Base-by-base conservation (phyloP, 306 rosid genomes). In the Canavalia ensiformis region DNA sequence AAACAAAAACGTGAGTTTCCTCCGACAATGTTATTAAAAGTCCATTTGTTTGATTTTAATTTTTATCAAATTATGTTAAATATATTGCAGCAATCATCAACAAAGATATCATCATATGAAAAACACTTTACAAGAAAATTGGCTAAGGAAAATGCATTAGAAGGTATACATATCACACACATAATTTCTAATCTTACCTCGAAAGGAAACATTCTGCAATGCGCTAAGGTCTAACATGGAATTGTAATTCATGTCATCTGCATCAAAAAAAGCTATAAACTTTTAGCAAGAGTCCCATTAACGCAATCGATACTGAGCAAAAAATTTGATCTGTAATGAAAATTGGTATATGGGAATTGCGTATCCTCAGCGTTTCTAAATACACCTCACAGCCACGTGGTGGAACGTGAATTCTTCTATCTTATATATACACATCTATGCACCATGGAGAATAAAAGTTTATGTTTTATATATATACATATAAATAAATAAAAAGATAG, bases 311-410 rank as follows among this genome's bases (percentile, higher is more conserved):
- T 72, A 79, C 46, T 29, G 58, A 57, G 46, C 60, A 75, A 55
- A 7, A 25, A 2, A 28, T n/a, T 31, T 41, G 50, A 34, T 57
- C 3, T 31, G n/a, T 33, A 1, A 18, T 47, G 30, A 47, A 68
- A 51, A 50, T 18, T 69, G 72, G 45, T 54, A 7, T 39, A 42
- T 8, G 55, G 47, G 70, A 66, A 41, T 65, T 63, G 79, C 37
- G 30, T 39, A 28, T 41, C 10, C 11, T 55, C 18, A 10, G 42
- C 71, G n/a, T 57, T 63, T 13, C 39, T 7, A 71, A 18, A 6
- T 77, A 55, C 80, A 86, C 55, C 71, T 86, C 80, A 58, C 11
- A 42, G 45, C 57, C 81, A 59, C 78, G 68, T 49, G 78, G 41
- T 58, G 35, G 55, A 79, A 65, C 72, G 57, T 34, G 54, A 28